Evolutionary conservation across 225 moss, liverwort and hornwort genomes (phyloP).

Genomic region (Lunularia cruciata): DNA sequence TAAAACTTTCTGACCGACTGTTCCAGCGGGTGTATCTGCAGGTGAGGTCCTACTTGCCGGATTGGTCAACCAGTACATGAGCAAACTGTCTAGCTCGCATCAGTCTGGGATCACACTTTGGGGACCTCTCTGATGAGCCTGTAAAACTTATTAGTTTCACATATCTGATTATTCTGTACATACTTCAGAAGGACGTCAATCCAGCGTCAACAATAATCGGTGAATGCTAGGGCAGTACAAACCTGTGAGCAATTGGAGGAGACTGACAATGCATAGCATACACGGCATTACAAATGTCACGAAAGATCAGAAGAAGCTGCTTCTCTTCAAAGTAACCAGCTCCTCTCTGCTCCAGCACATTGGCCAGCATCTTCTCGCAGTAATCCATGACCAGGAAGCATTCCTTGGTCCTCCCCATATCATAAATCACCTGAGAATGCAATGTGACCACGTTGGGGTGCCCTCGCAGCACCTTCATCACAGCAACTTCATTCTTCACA

Average conservation of each 20-base stretch:
- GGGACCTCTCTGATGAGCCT: too few relatives aligned
- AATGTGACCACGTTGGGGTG: constrained; percentile 89
- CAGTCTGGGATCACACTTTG: too few relatives aligned
- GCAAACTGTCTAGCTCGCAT: too few relatives aligned
- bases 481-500: constrained; percentile 83
- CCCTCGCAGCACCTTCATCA: constrained; percentile 84
- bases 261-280: constrained; percentile 97
- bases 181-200: too few relatives aligned
- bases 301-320: constrained; percentile 78
- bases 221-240: too few relatives aligned
- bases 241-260: constrained; percentile 96
- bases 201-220: too few relatives aligned
- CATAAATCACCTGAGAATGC: constrained; percentile 89
- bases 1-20: too few relatives aligned
- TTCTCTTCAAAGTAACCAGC: constrained; percentile 91
- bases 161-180: too few relatives aligned
- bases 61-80: too few relatives aligned
- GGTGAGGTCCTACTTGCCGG: too few relatives aligned
- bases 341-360: constrained; percentile 84
- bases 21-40: too few relatives aligned
- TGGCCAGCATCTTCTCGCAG: constrained; percentile 92
- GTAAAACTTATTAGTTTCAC: too few relatives aligned
- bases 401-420: constrained; percentile 91
- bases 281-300: constrained; percentile 86
- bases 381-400: constrained; percentile 94